Conservation (phyloP, 345 rosid genomes). For the Lumnitzera racemosa region DNA sequence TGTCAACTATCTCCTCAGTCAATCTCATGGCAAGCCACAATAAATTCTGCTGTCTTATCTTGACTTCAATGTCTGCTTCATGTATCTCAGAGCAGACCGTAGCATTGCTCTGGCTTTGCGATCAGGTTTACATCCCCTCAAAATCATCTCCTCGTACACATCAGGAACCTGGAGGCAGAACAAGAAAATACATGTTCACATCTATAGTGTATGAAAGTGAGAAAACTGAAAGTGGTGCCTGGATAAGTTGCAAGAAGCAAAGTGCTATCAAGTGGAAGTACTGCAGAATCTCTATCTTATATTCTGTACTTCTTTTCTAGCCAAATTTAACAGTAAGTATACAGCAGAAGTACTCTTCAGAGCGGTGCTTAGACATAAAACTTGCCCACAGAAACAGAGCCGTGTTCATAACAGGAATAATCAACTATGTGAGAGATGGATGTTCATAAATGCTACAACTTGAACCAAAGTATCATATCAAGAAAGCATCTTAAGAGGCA, state of each 20-base stretch:
- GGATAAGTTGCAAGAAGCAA: not conserved
- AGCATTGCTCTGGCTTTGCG: constrained; percentile 92
- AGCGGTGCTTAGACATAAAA: too few relatives aligned
- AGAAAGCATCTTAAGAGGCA: too few relatives aligned
- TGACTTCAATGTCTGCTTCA: constrained; percentile 57
- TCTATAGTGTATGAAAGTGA: not conserved
- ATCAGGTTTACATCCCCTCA: constrained; percentile 84
- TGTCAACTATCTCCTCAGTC: too few relatives aligned
- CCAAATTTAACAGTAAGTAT: too few relatives aligned
- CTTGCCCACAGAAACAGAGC: too few relatives aligned
- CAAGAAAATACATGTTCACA: not conserved
- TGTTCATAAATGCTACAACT: too few relatives aligned
- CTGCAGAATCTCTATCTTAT: not conserved
- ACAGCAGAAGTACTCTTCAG: too few relatives aligned
- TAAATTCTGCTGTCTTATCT: not conserved
- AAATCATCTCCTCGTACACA: constrained; percentile 88
- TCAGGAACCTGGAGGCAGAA: constrained; percentile 61
- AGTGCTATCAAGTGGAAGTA: not conserved
- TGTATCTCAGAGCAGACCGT: constrained; percentile 86
- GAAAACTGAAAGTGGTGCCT: not conserved
- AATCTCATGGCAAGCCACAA: too few relatives aligned
- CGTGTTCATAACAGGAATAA: too few relatives aligned
- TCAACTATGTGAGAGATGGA: too few relatives aligned
- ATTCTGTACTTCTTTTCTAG: not conserved
- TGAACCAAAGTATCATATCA: too few relatives aligned